phyloP scores from a whole-genome alignment of 1,284 basidiomycete species.

The Trametes pubescens region DNA sequence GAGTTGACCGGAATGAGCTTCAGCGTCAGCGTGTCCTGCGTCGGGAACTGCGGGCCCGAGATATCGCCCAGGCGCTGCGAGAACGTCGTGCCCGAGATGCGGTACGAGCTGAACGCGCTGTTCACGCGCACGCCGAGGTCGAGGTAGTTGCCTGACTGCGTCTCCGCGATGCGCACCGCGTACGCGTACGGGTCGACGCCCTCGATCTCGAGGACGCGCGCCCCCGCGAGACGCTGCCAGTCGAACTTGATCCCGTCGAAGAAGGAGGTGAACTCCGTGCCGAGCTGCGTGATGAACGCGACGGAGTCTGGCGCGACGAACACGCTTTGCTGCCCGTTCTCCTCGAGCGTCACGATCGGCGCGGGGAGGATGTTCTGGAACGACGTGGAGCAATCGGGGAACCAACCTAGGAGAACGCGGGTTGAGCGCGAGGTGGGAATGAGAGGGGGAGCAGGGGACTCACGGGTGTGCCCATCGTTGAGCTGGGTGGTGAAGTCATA shows the following conservation, averaged over 20 bases:
- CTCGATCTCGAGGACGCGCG: conserved; percentile 62
- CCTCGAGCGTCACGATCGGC: conserved; percentile 62
- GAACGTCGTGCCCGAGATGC: conserved; percentile 54
- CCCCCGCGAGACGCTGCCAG: conserved; percentile 67
- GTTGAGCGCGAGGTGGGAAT: neutral
- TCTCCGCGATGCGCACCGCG: conserved; percentile 62
- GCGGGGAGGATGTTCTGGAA: conserved; percentile 69
- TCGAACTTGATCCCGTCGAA: conserved; percentile 61
- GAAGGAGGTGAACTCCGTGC: conserved; percentile 52
- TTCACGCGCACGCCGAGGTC: conserved; percentile 71
- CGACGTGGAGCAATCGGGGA: conserved; percentile 62
- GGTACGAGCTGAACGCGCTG: conserved; percentile 68
- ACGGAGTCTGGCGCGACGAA: conserved; percentile 61
- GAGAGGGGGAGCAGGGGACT: conserved; percentile 26
- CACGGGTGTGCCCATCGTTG: conserved; percentile 73
- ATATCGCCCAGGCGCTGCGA: conserved; percentile 69
- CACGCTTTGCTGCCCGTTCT: conserved; percentile 59
- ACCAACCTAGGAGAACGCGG: conserved; percentile 53
- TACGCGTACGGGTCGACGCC: conserved; percentile 63
- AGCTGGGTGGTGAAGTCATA: conserved; percentile 64
- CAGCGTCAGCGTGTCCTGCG: conserved; percentile 53
- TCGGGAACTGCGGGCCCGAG: conserved; percentile 60
- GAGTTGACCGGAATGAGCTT: conserved; percentile 55
- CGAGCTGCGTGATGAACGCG: conserved; percentile 32
- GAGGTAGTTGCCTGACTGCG: conserved; percentile 67